These are phyloP conservation scores for Gynochthodes officinalis DNA, from an alignment of 257 asterid species.

Conservation along the genomic window DNA sequence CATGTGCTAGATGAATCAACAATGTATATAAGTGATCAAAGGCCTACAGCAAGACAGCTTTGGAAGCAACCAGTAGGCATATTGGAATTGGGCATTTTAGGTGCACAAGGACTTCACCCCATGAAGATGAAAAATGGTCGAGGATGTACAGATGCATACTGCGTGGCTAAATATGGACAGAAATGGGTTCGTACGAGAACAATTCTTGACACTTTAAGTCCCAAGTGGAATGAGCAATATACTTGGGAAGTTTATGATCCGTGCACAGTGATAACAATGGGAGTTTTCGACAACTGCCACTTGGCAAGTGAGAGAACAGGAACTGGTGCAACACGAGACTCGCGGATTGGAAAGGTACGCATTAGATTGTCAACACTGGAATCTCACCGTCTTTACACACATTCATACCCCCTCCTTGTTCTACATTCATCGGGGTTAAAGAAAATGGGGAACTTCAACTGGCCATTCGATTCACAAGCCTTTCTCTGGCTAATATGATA, in stretches of 20 bases:
- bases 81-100: constrained; percentile 63
- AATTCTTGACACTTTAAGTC: constrained; percentile 49
- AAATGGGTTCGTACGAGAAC: constrained; percentile 81
- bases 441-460: constrained; percentile 68
- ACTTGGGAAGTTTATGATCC: constrained; percentile 88
- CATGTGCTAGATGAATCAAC: constrained; percentile 76
- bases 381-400: constrained; percentile 51
- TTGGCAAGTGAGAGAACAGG: constrained; percentile 38
- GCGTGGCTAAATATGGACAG: constrained; percentile 76
- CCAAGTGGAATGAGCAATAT: constrained; percentile 77
- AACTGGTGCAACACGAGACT: constrained; percentile 29
- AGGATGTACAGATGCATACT: constrained; percentile 71
- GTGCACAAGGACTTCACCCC: constrained; percentile 68
- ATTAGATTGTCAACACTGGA: constrained; percentile 61
- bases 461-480: constrained; percentile 60
- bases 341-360: constrained; percentile 68
- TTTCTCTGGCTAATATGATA: constrained; percentile 53
- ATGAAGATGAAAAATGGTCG: constrained; percentile 73
- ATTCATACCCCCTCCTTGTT: constrained; percentile 63
- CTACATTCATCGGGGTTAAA: constrained; percentile 68
- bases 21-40: constrained; percentile 61
- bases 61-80: constrained; percentile 78
- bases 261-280: constrained; percentile 67
- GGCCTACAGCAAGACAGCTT: constrained; percentile 75
- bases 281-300: constrained; percentile 67